Base-by-base conservation (phyloP, 495 filamentous ascomycete genomes). In the Neurospora tetraspora region DNA sequence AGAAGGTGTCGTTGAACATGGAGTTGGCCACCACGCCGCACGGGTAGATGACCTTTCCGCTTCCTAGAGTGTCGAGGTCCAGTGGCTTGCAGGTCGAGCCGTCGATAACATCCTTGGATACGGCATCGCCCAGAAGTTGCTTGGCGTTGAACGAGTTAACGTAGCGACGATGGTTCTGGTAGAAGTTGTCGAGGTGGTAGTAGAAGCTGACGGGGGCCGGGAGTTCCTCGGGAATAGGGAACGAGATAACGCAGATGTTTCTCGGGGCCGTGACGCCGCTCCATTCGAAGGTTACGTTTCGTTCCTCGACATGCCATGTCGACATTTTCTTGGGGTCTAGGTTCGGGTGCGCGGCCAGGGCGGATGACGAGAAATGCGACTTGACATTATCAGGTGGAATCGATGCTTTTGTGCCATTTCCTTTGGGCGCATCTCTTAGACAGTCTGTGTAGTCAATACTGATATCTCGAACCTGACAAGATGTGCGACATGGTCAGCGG, bases 81-180 rank as follows among this genome's bases (percentile, higher is more conserved):
- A 99, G 83, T 3, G 96, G 96, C 47, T 91, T 87, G 82, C 96
- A 99, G 68, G 87, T 84, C 39, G 91, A 88, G 27, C 81, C 81
- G 65, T 88, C 82, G 76, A 99, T 91, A 14, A 87, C 86, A 38
- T 72, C 69, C 71, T 86, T 87, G 34, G 85, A 83, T 39, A 92
- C 85, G 12, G 88, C 88, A 10, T 91, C 85, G 69, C 94, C 96
- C 69, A 90, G 87, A 38, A 99, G 83, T 81, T 99, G 96, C 74
- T 92, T 86, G 71, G 89, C 86, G 77, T 94, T 91, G 73, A 97
- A 88, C 2, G 94, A 97, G 75, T 92, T 90, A 47, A 97, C 95
- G 74, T 99, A 99, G 81, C 95, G 91, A 72, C 96, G 91, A 79
- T 99, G 96, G 80, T 99, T 99, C 80, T 99, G 96, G 84, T 98